Evolutionary conservation across 1,139 yeast genomes (phyloP).

Genomic region (Hyphopichia burtonii): DNA sequence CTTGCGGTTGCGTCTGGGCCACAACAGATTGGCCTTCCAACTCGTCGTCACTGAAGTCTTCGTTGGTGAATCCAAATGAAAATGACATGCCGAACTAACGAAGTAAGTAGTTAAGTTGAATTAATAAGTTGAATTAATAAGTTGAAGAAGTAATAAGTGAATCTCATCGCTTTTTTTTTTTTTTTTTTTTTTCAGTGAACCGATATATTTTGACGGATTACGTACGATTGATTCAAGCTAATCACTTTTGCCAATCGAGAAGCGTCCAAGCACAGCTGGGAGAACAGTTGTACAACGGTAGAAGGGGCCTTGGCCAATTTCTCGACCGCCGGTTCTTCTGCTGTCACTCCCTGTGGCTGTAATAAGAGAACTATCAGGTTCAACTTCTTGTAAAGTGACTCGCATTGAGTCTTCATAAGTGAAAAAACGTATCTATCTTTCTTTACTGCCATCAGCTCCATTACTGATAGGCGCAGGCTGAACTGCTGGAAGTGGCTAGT

Average conservation of each 20-base stretch:
- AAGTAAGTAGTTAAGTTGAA: too few species aligned
- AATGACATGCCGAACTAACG: slow-evolving; percentile 37
- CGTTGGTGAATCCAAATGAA: slow-evolving; percentile 53
- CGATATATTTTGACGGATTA: too few species aligned
- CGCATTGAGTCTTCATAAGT: background rate
- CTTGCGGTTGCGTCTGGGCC: too few species aligned
- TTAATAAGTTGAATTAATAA: too few species aligned
- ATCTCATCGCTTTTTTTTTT: too few species aligned
- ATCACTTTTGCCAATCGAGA: background rate
- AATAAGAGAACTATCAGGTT: too few species aligned
- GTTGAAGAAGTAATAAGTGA: too few species aligned
- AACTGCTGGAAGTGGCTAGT: too few species aligned
- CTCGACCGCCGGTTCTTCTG: background rate
- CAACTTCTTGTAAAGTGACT: too few species aligned
- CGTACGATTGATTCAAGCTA: background rate
- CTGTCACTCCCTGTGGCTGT: background rate
- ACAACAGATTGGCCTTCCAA: background rate
- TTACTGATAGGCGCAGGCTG: too few species aligned
- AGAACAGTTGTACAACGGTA: background rate
- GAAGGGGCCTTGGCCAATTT: background rate
- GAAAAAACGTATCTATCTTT: background rate
- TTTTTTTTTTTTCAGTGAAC: too few species aligned
- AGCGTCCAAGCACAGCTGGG: background rate
- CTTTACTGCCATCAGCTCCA: background rate
- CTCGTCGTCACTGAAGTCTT: slow-evolving; percentile 36